These are phyloP conservation scores for Diospyros lotus DNA, from an alignment of 148 eudicot genomes.

Conservation along the genomic window DNA sequence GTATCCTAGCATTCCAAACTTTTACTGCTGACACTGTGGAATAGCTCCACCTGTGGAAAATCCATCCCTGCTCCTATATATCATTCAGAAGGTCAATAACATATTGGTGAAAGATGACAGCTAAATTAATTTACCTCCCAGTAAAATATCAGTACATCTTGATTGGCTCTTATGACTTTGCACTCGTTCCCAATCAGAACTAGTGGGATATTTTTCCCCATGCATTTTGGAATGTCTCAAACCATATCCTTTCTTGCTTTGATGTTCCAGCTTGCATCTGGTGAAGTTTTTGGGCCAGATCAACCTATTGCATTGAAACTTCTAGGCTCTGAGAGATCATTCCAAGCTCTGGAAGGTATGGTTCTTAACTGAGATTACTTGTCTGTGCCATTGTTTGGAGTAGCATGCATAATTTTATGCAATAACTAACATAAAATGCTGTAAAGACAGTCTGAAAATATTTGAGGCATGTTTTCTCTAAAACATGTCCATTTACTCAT, in stretches of 20 bases:
- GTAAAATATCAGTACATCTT: background rate
- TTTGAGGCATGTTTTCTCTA: background rate
- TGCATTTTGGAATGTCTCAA: background rate
- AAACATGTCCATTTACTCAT: background rate
- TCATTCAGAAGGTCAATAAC: background rate
- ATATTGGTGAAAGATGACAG: background rate
- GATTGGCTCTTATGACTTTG: background rate
- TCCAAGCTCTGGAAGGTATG: slow-evolving; percentile 75
- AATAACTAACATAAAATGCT: background rate
- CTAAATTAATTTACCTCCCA: background rate
- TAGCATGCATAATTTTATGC: background rate
- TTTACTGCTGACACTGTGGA: too few species aligned
- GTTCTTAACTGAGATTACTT: slow-evolving; percentile 1
- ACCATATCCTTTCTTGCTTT: background rate
- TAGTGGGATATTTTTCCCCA: background rate
- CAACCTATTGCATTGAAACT: slow-evolving; percentile 83
- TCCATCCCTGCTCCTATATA: background rate
- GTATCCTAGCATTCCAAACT: background rate
- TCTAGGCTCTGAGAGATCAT: slow-evolving; percentile 71
- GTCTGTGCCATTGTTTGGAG: background rate
- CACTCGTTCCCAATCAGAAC: background rate
- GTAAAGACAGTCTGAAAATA: background rate
- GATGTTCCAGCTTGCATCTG: slow-evolving; percentile 77
- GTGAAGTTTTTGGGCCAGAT: slow-evolving; percentile 80
- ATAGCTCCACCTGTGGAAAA: background rate